Percentiles rank a stretch among this genome's conserved stretches.
Conservation (phyloP, 2,329 filamentous ascomycete genomes). For the Fusarium abutilonis region DNA sequence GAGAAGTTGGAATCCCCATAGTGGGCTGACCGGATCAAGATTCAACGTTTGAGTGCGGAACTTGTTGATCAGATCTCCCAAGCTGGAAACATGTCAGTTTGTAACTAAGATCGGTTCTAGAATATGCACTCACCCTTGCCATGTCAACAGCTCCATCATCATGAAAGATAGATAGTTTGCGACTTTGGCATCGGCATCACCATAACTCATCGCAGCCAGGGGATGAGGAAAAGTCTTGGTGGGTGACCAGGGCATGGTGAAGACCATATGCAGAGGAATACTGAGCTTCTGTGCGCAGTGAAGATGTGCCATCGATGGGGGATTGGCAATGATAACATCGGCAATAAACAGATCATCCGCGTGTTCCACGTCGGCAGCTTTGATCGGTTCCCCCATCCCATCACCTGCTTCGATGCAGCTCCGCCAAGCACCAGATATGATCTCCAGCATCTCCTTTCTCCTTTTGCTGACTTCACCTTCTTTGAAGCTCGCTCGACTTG, state of each 20-base stretch:
- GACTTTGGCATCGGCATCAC: constrained; percentile 35
- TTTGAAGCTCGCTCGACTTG: constrained; percentile 49
- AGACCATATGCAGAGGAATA: constrained; percentile 62
- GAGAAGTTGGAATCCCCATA: constrained; percentile 73
- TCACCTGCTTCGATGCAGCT: constrained; percentile 52
- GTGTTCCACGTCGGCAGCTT: constrained; percentile 42
- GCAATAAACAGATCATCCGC: constrained; percentile 59
- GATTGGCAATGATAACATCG: constrained; percentile 65
- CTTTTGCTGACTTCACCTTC: constrained; percentile 51
- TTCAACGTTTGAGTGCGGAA: constrained; percentile 70
- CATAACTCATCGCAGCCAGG: constrained; percentile 52
- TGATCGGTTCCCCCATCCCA: constrained; percentile 44
- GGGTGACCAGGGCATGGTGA: constrained; percentile 76
- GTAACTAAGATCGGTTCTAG: neutral
- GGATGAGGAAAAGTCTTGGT: constrained; percentile 54
- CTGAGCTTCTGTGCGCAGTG: constrained; percentile 61
- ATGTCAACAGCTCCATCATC: constrained; percentile 77
- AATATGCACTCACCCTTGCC: constrained; percentile 65
- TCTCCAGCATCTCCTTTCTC: constrained; percentile 52
- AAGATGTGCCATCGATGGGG: constrained; percentile 62
- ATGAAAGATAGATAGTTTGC: constrained; percentile 42
- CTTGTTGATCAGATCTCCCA: constrained; percentile 77
- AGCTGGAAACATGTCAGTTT: constrained; percentile 24
- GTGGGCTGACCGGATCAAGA: constrained; percentile 71
- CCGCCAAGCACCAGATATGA: constrained; percentile 51